Evolutionary conservation across 2,329 filamentous ascomycete species (phyloP).

Genomic region (Fusarium bactridioides): DNA sequence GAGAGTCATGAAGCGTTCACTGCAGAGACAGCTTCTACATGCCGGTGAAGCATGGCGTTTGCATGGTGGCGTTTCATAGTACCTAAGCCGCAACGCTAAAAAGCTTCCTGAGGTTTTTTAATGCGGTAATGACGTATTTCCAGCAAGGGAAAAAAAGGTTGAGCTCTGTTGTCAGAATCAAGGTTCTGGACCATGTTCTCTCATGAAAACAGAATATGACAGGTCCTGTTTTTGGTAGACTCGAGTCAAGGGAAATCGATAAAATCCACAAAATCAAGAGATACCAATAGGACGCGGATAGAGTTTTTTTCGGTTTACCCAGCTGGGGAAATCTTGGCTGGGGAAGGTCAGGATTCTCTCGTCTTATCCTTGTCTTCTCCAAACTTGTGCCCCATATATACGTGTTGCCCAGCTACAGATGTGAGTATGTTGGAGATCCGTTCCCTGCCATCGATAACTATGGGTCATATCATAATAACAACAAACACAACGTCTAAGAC

Average conservation of each 20-base stretch:
- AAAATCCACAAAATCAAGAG: not conserved
- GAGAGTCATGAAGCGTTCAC: conserved; percentile 26
- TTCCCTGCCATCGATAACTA: not conserved
- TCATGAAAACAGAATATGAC: conserved; percentile 1
- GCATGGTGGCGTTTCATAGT: conserved; percentile 25
- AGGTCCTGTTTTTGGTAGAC: conserved; percentile 7
- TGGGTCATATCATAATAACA: not conserved
- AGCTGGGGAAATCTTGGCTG: conserved; percentile 4
- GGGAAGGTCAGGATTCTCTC: conserved; percentile 10
- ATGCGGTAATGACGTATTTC: conserved; percentile 37
- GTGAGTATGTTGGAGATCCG: conserved; percentile 2
- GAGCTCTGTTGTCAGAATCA: conserved; percentile 13
- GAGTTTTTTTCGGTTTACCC: conserved; percentile 6
- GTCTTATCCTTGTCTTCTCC: conserved; percentile 18
- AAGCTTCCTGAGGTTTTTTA: conserved; percentile 5
- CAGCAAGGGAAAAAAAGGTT: not conserved
- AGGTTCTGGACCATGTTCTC: conserved; percentile 23
- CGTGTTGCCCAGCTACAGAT: not conserved
- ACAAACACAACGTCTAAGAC: not conserved
- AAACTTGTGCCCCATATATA: conserved; percentile 8
- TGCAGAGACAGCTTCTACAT: conserved; percentile 26
- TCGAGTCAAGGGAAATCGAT: not conserved
- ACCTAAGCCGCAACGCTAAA: conserved; percentile 24
- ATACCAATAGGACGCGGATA: not conserved
- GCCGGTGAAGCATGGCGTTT: conserved; percentile 24